These are phyloP conservation scores for Pythium diclinum DNA, from an alignment of 352 stramenopile genomes.

Conservation along the genomic window DNA sequence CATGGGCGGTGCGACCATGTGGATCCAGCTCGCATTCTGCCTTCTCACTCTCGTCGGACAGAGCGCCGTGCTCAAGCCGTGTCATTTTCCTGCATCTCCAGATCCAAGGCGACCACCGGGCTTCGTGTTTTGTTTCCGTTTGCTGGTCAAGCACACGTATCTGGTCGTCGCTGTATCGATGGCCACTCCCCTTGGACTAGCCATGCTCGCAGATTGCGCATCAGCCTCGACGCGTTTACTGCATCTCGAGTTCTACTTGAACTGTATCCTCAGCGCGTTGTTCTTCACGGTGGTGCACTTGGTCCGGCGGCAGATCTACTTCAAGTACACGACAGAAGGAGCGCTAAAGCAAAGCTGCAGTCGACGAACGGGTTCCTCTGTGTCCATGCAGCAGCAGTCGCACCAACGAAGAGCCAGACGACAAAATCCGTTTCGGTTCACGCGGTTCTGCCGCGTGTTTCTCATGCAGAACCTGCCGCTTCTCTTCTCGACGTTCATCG, in stretches of 20 bases:
- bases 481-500: conserved; percentile 12
- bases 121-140: conserved; percentile 17
- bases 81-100: conserved; percentile 22
- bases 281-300: conserved; percentile 28
- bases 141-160: background rate
- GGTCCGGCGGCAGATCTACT: conserved; percentile 26
- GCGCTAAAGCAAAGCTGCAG: background rate
- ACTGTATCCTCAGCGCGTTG: conserved; percentile 16
- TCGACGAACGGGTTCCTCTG: background rate
- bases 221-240: background rate
- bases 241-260: conserved; percentile 30
- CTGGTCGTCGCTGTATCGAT: background rate
- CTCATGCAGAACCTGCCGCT: conserved; percentile 9
- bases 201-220: conserved; percentile 23
- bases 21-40: conserved; percentile 29
- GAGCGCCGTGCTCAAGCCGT: conserved; percentile 22
- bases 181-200: background rate
- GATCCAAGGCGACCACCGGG: background rate
- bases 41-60: conserved; percentile 25
- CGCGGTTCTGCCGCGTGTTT: conserved; percentile 6
- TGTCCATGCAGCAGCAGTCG: background rate
- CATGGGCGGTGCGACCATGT: conserved; percentile 30
- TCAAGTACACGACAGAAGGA: background rate
- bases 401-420: background rate
- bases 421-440: background rate